These are phyloP conservation scores for Seiridium unicorne DNA, from an alignment of 2,329 filamentous ascomycete species.

Conservation along the genomic window DNA sequence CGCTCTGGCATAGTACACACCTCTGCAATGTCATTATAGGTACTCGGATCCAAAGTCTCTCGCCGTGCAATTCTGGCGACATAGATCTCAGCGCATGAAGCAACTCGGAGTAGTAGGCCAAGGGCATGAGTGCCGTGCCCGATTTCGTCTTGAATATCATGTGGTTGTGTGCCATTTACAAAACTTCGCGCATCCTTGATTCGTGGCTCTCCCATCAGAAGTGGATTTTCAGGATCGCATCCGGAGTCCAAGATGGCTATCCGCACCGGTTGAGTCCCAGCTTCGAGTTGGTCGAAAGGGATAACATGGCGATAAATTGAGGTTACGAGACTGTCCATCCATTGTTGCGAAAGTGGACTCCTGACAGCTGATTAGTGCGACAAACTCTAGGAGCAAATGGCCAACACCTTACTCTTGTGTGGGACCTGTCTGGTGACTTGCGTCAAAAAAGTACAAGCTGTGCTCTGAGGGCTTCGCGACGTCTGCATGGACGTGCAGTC, in stretches of 20 bases:
- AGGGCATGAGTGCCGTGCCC: conserved; percentile 29
- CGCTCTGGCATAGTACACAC: background rate
- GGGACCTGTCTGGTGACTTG: conserved; percentile 11
- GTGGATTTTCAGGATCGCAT: conserved; percentile 18
- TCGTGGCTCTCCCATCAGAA: conserved; percentile 17
- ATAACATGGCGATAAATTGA: background rate
- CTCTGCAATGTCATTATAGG: conserved; percentile 12
- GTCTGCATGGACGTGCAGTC: background rate
- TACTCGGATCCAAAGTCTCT: conserved; percentile 9
- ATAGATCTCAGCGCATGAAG: conserved; percentile 26
- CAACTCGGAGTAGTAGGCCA: conserved; percentile 24
- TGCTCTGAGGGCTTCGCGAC: background rate
- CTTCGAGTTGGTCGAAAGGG: background rate
- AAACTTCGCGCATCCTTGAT: conserved; percentile 22
- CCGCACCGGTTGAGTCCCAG: conserved; percentile 18
- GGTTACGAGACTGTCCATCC: background rate
- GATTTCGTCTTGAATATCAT: conserved; percentile 18
- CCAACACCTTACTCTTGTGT: conserved; percentile 10
- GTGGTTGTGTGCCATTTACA: conserved; percentile 15
- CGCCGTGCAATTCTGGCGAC: conserved; percentile 21
- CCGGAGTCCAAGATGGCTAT: conserved; percentile 23
- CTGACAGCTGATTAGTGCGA: background rate
- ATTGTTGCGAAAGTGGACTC: background rate
- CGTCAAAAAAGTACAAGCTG: conserved; percentile 13
- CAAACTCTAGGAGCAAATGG: background rate